Base-by-base conservation (phyloP, 2,329 filamentous ascomycete genomes). In the Hypoxylon sp. region DNA sequence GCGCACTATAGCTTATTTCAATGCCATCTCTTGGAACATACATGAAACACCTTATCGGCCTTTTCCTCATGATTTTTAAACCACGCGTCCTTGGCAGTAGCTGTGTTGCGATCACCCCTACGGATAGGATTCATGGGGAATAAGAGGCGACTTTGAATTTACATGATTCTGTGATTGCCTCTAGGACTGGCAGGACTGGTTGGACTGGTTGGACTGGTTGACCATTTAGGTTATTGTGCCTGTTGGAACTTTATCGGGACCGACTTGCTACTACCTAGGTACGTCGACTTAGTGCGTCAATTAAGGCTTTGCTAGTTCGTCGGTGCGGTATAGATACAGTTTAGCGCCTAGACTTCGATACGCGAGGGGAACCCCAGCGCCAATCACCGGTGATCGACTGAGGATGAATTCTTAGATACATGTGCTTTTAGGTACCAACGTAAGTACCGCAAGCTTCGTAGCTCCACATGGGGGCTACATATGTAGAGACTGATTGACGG, bases 21-120 rank as follows among this genome's bases (percentile, higher is more conserved):
- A 68, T 70, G 48, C 55, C 46, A 70, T 65, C 61, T 63, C 48
- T 65, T 68, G 68, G 65, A 65, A 68, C 68, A 59, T 28, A 52
- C 36, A 55, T 67, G 64, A 67, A 67, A 67, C 64, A 46, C 34
- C 36, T 46, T 19, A 14, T 30, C 58, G 41, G 34, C 58, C 10
- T 57, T 45, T 25, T 51, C 21, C 14, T 51, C 2, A 21, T 45
- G 25, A 56, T 41, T 17, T 11, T 11, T 34, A 45, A 7, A 21
- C 58, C 23, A 19, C 23, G n/a, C 19, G 13, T 55, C 19, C 59
- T 57, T 34, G 45, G 38, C 46, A 32, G 23, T 34, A 48, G 25
- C 45, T 56, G 14, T 38, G n/a, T 46, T 53, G 11, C 28, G 28
- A 45, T 34, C 9, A 11, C 32, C 48, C 32, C 45, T 32, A 51